Evolutionary conservation across 2,329 filamentous ascomycete genomes (phyloP), one percentile per base, ranked within the genome.

Genomic region (Aspergillus hortae): DNA sequence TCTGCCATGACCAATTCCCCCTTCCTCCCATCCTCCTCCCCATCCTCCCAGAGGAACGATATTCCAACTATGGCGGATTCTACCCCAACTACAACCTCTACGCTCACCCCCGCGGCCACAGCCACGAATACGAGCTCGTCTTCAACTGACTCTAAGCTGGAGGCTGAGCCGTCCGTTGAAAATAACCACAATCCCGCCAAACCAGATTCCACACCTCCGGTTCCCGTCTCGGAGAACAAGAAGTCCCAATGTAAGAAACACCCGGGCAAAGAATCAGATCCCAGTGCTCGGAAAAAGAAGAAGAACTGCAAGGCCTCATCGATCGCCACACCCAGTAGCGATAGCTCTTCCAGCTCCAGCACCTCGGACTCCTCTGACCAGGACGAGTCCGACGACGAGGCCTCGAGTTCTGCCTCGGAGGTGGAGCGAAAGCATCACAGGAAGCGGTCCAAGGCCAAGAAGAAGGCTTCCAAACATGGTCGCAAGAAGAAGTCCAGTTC

Each of bases 401-500:
- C 48, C 4, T 51, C 58, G n/a, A 21, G 41, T 2, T 55, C 54
- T 12, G 44, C 52, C 10, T 60, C 59, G 1, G 59, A 65, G 21
- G 63, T 64, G 4, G 59, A 61, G 35, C 63, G 56, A 15, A 62
- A 64, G 58, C 65, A 50, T 55, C 67, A 72, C 46, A 73, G 74
- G 48, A 61, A 65, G 55, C 59, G 61, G 49, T 61, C 66, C 46
- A 76, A 74, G 56, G 56, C 62, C 4, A 75, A 68, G 5, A 72
- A 63, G 35, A 68, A 69, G 51, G 53, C 59, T 1, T 53, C 60
- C 30, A 71, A 66, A 41, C 55, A 57, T 21, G 61, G 56, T 30
- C 55, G 57, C 46, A 69, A 74, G 62, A 71, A 68, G 40, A 77
- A 72, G 62, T 62, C 66, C 41, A 72, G 69, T 23, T 23, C 23